phyloP scores from a whole-genome alignment of 805 yeast genomes.

The Candida maesae region DNA sequence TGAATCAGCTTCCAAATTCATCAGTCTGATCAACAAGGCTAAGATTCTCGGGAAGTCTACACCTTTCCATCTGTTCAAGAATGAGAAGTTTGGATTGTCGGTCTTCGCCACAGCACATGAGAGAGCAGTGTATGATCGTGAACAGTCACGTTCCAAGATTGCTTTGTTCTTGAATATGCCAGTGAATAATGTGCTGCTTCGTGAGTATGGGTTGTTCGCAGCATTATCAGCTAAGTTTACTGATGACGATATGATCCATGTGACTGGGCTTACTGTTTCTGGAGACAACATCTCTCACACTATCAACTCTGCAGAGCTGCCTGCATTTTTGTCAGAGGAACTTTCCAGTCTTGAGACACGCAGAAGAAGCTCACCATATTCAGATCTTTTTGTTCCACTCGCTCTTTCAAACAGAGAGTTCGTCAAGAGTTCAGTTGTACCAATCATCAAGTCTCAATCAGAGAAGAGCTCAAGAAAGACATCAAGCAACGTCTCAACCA shows the following conservation, averaged over 20 bases:
- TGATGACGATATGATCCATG: constrained; percentile 28
- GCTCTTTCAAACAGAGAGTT: constrained; percentile 13
- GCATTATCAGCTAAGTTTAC: constrained; percentile 45
- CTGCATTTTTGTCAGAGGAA: constrained; percentile 35
- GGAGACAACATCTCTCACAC: constrained; percentile 22
- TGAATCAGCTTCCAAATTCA: constrained; percentile 36
- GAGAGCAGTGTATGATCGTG: constrained; percentile 43
- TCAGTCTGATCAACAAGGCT: constrained; percentile 62
- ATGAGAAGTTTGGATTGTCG: constrained; percentile 35
- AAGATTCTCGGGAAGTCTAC: constrained; percentile 71
- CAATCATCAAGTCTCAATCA: not conserved
- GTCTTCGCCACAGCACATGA: constrained; percentile 74
- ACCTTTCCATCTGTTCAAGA: constrained; percentile 81
- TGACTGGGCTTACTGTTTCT: constrained; percentile 26
- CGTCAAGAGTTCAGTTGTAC: not conserved
- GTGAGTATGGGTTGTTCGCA: constrained; percentile 36
- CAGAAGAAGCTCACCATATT: constrained; percentile 14
- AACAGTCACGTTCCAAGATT: constrained; percentile 57
- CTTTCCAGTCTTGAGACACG: constrained; percentile 29
- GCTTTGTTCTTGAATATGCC: constrained; percentile 62
- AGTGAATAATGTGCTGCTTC: constrained; percentile 36
- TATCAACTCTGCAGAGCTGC: constrained; percentile 32
- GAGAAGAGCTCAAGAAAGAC: constrained; percentile 9
- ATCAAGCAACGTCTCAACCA: constrained; percentile 9
- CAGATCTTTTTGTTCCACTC: constrained; percentile 9